Evolutionary conservation across 192 early-diverging fungal species (phyloP), one percentile per base, ranked within the genome.

Genomic region (Gaertneriomyces semiglobifer): DNA sequence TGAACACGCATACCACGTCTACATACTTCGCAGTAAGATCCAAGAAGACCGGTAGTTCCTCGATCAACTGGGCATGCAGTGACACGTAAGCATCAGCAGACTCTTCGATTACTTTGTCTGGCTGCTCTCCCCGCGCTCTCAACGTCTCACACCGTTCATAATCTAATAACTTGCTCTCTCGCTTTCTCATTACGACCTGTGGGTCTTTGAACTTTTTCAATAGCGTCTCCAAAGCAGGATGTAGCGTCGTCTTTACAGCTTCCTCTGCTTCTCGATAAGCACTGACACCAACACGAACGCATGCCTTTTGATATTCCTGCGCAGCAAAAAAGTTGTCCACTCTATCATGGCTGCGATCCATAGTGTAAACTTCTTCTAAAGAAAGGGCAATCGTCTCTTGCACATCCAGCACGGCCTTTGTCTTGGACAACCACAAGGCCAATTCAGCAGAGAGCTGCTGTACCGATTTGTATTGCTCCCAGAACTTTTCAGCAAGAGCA

Each of bases 151-250:
- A 88, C 20, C 86, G 71, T 55, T 91, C 89, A 73, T 86, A 84
- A 62, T 92, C 90, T 39, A 92, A 60, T 41, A 85, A 59, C 61
- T 92, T 92, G 48, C 81, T 77, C 3, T 86, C 81, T 14, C 90
- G 74, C 60, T 91, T 92, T 55, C 85, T 79, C 68, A 92, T 90
- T 6, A 92, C 79, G 45, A 87, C 77, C 16, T 77, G 65, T 7
- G 89, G 90, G 10, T 82, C 84, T 44, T 81, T 78, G 64, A 92
- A 78, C 48, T 53, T 58, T 14, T 51, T 44, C 6, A 65, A 7
- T 11, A 76, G 58, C 2, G 50, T 53, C 12, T 77, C 63, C 39
- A 82, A 44, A 43, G 63, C 62, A 7, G 80, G 76, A 0, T 69
- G 51, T 7, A 81, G 68, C 9, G 12, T 14, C 20, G 25, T 55